Evolutionary conservation across 1,139 yeast genomes (phyloP).

Genomic region (Pichia sp.): DNA sequence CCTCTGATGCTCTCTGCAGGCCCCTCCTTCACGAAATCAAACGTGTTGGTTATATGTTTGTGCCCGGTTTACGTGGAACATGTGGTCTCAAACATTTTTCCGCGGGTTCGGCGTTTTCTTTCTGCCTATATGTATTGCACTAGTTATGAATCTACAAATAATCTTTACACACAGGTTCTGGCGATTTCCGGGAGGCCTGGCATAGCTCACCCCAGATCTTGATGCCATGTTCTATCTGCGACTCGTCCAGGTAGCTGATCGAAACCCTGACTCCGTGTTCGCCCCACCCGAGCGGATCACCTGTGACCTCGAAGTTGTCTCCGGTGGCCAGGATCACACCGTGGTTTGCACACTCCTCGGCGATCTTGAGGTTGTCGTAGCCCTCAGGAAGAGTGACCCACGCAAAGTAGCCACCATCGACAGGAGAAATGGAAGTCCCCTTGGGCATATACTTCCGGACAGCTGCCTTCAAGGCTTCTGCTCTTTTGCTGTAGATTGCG

Average conservation of each 20-base stretch:
- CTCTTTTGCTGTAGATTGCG: conserved; percentile 47
- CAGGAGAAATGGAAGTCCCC: conserved; percentile 54
- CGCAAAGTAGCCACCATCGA: conserved; percentile 82
- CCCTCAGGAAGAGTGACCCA: conserved; percentile 69
- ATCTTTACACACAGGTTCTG: background rate
- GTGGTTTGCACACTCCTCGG: conserved; percentile 38
- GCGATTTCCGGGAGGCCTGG: conserved; percentile 12
- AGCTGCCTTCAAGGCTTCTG: conserved; percentile 39
- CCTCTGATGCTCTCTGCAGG: background rate
- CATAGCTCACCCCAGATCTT: conserved; percentile 61
- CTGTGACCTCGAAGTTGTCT: conserved; percentile 66
- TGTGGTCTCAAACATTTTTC: background rate
- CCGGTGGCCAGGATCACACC: conserved; percentile 72
- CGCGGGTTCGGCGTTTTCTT: background rate
- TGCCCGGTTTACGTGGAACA: background rate
- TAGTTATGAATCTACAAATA: background rate
- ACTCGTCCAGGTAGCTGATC: conserved; percentile 49
- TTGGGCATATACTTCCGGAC: conserved; percentile 47
- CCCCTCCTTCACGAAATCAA: background rate
- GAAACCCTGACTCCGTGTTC: conserved; percentile 56
- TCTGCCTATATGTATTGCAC: too few species aligned
- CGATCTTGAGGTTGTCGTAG: conserved; percentile 45
- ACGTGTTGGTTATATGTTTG: background rate
- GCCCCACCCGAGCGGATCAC: conserved; percentile 59
- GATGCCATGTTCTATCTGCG: conserved; percentile 56